These are phyloP conservation scores for Trichoderma koningii DNA, from an alignment of 2,329 filamentous ascomycete species.

Conservation along the genomic window DNA sequence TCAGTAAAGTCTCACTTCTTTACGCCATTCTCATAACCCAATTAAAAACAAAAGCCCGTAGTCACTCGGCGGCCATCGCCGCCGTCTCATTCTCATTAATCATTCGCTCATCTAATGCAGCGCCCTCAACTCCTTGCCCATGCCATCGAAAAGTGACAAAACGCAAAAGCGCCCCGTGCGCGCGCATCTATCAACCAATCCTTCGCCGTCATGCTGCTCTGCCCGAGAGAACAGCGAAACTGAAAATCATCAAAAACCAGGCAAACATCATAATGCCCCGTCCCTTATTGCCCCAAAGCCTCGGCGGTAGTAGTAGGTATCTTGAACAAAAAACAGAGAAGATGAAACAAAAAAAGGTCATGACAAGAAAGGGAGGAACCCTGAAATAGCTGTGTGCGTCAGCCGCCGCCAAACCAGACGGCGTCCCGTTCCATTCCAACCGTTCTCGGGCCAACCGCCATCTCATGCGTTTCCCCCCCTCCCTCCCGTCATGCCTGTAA, in stretches of 20 bases:
- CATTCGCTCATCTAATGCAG: conserved; percentile 18
- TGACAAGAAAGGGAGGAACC: neutral
- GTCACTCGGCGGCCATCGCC: neutral
- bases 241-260: neutral
- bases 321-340: neutral
- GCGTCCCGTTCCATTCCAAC: conserved; percentile 20
- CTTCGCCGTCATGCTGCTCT: neutral
- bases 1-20: no score
- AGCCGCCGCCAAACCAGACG: neutral
- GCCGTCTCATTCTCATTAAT: neutral
- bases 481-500: neutral
- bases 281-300: conserved; percentile 10
- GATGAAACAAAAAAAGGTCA: neutral
- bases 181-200: conserved; percentile 31
- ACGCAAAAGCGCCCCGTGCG: neutral
- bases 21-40: no score
- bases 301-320: conserved; percentile 19
- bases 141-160: neutral
- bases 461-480: neutral
- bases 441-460: neutral
- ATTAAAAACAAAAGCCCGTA: no score
- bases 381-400: neutral
- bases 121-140: conserved; percentile 27
- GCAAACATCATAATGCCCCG: conserved; percentile 23
- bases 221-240: neutral